phyloP scores from a whole-genome alignment of 176 grass and related monocot species.

The Pontederia crassipes region DNA sequence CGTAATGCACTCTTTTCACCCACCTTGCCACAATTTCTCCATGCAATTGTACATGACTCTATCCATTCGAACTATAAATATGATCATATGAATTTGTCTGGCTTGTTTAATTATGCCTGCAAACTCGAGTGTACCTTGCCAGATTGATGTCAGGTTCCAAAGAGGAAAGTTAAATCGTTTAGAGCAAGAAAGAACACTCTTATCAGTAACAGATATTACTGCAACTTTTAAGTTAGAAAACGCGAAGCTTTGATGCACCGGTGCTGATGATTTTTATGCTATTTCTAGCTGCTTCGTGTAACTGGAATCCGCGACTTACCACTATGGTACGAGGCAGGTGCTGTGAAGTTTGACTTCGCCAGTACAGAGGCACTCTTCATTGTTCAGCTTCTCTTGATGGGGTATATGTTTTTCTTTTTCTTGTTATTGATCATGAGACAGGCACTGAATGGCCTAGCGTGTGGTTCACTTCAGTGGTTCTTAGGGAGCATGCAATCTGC shows the following conservation, averaged over 20 bases:
- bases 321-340: slow-evolving; percentile 90
- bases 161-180: too few relatives aligned
- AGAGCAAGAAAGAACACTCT: too few relatives aligned
- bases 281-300: slow-evolving; percentile 54
- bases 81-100: not conserved
- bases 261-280: slow-evolving; percentile 20
- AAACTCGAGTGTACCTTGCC: too few relatives aligned
- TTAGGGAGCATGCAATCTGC: not conserved
- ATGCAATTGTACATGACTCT: not conserved
- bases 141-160: too few relatives aligned
- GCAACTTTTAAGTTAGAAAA: slow-evolving; percentile 17
- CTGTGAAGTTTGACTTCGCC: slow-evolving; percentile 54
- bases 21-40: too few relatives aligned
- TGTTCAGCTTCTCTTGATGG: slow-evolving; percentile 88
- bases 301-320: slow-evolving; percentile 56
- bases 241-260: not conserved
- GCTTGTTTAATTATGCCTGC: too few relatives aligned
- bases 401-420: slow-evolving; percentile 41
- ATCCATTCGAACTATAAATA: not conserved
- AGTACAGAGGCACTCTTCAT: slow-evolving; percentile 55
- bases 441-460: not conserved
- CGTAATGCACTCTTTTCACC: slow-evolving; percentile 16
- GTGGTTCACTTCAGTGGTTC: not conserved
- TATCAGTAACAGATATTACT: too few relatives aligned
- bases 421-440: slow-evolving; percentile 1